Evolutionary conservation across 371 early-diverging fungal species (phyloP), one percentile per base, ranked within the genome.

Genomic region (Lichtheimia ornata): DNA sequence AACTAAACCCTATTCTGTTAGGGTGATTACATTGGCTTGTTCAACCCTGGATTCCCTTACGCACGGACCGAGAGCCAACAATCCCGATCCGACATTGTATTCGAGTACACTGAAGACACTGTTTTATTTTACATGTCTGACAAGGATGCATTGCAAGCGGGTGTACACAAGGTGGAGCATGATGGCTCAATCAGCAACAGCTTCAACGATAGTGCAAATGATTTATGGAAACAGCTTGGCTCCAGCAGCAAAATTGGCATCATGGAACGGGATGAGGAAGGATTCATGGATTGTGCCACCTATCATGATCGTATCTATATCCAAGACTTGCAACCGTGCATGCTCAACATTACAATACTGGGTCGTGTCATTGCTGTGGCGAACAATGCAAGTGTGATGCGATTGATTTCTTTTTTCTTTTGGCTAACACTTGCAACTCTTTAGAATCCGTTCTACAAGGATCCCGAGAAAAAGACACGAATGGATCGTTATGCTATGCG

Each of bases 61-160:
- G 50, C 57, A 17, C 51, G 35, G 7, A 73, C 68, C 1, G 53
- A 55, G 5, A 71, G 68, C 18, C 74, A 74, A 50, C 41, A 47
- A 12, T 35, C 59, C 11, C 67, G 64, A n/a, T 60, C 63, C 1
- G 79, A 72, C 14, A 57, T 61, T 15, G 52, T 74, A 1, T 63
- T 73, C 28, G 72, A 79, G 35, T 76, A 62, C 45, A 43, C 61
- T 1, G 63, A 53, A 15, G 66, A 73, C 3, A 79, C 74, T 0
- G 67, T 70, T 6, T 57, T 79, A 14, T 79, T 79, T 53, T 27
- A 68, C 47, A 79, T 79, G 79, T 61, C 76, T 9, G 79, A 73
- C 53, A 63, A 67, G 47, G 74, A 76, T 45, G 79, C 79, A 30
- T 61, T 65, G 44, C 64, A 63, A 28, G 76, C 73, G 4, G 65